Percentiles rank a stretch among this genome's conserved stretches.
These are phyloP conservation scores for Penicillium glabrum DNA, from an alignment of 2,329 filamentous ascomycete genomes.

Conservation along the genomic window DNA sequence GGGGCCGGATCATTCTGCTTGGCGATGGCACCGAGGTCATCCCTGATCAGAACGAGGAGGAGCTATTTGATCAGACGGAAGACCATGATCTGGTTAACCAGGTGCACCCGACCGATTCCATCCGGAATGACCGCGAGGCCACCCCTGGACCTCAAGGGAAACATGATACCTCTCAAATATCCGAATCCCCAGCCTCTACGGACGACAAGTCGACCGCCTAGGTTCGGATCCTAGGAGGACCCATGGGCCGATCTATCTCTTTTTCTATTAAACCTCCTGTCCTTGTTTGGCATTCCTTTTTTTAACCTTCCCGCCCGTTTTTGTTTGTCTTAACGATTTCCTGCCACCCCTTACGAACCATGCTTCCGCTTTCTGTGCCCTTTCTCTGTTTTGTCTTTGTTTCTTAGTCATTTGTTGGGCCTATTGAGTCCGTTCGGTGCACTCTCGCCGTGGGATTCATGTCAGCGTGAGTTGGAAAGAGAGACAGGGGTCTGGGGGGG, in stretches of 20 bases:
- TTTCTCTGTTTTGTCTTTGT: slow-evolving; percentile 15
- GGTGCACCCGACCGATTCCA: slow-evolving; percentile 59
- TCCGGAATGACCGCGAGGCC: slow-evolving; percentile 49
- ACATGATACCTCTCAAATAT: slow-evolving; percentile 32
- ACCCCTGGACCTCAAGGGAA: slow-evolving; percentile 51
- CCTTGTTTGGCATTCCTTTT: slow-evolving; percentile 6
- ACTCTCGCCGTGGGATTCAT: slow-evolving; percentile 15
- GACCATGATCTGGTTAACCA: slow-evolving; percentile 84
- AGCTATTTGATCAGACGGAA: slow-evolving; percentile 92
- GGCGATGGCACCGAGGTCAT: slow-evolving; percentile 92
- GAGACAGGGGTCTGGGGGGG: slow-evolving; percentile 5
- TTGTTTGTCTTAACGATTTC: slow-evolving; percentile 15
- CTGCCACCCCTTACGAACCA: slow-evolving; percentile 12
- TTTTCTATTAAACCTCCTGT: slow-evolving; percentile 2
- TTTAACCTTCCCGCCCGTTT: slow-evolving; percentile 3
- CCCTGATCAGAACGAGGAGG: slow-evolving; percentile 82
- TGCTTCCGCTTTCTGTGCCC: slow-evolving; percentile 17
- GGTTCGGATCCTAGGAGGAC: slow-evolving; percentile 14
- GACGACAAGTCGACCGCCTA: slow-evolving; percentile 36
- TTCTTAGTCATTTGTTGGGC: slow-evolving; percentile 17
- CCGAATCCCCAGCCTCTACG: slow-evolving; percentile 39
- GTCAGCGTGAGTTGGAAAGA: slow-evolving; percentile 1
- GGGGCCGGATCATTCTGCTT: slow-evolving; percentile 89
- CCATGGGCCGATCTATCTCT: slow-evolving; percentile 14
- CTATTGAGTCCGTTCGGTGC: slow-evolving; percentile 7